Evolutionary conservation across 495 filamentous ascomycete species (phyloP).

Genomic region (Aspergillus affinis): DNA sequence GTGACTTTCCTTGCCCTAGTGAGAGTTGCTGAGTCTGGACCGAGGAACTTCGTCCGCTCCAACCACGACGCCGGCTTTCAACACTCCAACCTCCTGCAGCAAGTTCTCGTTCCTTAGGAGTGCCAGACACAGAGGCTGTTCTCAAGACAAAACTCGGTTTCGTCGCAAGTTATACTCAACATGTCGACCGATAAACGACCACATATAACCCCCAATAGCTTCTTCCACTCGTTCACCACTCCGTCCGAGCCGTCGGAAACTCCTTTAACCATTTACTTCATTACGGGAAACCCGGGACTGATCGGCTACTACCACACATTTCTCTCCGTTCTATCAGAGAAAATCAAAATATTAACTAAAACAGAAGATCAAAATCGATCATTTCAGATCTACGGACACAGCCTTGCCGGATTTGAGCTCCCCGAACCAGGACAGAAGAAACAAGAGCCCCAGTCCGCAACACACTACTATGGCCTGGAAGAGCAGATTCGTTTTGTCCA

Average conservation of each 20-base stretch:
- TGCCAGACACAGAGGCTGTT: no score
- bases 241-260: slow-evolving; percentile 8
- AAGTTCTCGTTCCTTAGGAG: no score
- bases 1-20: not conserved
- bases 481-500: slow-evolving; percentile 59
- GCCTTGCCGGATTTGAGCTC: slow-evolving; percentile 68
- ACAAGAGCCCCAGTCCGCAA: slow-evolving; percentile 3
- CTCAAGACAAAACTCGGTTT: no score
- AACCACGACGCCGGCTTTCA: not conserved
- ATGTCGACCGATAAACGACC: slow-evolving; percentile 15
- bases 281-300: slow-evolving; percentile 86
- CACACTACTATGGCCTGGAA: slow-evolving; percentile 44
- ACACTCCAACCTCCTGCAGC: not conserved
- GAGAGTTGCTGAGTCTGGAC: not conserved
- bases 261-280: slow-evolving; percentile 57
- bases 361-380: not conserved
- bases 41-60: not conserved
- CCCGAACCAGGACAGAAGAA: not conserved
- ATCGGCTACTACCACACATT: slow-evolving; percentile 79
- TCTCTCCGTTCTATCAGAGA: slow-evolving; percentile 49
- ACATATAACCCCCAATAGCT: slow-evolving; percentile 33
- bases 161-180: not conserved
- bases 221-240: slow-evolving; percentile 27
- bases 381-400: slow-evolving; percentile 62
- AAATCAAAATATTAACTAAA: slow-evolving; percentile 1